phyloP scores from a whole-genome alignment of 2,329 filamentous ascomycete genomes.

The Aspergillus fumigatus region DNA sequence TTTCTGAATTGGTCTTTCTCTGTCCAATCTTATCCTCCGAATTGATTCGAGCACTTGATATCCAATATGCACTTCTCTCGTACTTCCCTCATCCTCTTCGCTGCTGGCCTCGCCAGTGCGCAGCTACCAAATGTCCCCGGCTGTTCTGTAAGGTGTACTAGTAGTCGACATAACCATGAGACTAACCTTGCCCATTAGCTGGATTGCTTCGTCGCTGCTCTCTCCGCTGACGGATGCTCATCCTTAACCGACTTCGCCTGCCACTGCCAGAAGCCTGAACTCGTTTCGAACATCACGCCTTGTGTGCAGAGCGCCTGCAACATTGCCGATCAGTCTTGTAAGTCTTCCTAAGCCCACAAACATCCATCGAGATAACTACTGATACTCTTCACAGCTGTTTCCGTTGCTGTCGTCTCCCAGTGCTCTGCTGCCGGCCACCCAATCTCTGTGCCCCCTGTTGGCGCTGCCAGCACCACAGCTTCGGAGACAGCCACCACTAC shows the following conservation, averaged over 20 bases:
- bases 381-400: slow-evolving; percentile 26
- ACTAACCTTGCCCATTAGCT: slow-evolving; percentile 31
- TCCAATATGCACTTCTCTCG: slow-evolving; percentile 33
- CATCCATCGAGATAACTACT: neutral
- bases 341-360: slow-evolving; percentile 2
- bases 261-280: slow-evolving; percentile 45
- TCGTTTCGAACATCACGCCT: slow-evolving; percentile 41
- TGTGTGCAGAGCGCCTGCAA: slow-evolving; percentile 44
- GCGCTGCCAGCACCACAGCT: slow-evolving; percentile 1
- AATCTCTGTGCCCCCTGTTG: slow-evolving; percentile 32
- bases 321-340: slow-evolving; percentile 35
- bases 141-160: neutral
- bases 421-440: slow-evolving; percentile 35
- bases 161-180: neutral
- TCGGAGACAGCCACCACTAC: neutral
- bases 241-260: slow-evolving; percentile 46
- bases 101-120: slow-evolving; percentile 8
- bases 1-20: neutral
- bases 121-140: neutral
- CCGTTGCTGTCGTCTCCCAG: slow-evolving; percentile 29
- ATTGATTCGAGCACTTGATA: neutral
- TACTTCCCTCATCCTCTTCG: slow-evolving; percentile 34
- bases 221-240: slow-evolving; percentile 43
- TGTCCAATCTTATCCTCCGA: neutral
- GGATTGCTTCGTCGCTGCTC: slow-evolving; percentile 42